phyloP scores from a whole-genome alignment of 495 filamentous ascomycete genomes.

The Podospora pseudopauciseta region DNA sequence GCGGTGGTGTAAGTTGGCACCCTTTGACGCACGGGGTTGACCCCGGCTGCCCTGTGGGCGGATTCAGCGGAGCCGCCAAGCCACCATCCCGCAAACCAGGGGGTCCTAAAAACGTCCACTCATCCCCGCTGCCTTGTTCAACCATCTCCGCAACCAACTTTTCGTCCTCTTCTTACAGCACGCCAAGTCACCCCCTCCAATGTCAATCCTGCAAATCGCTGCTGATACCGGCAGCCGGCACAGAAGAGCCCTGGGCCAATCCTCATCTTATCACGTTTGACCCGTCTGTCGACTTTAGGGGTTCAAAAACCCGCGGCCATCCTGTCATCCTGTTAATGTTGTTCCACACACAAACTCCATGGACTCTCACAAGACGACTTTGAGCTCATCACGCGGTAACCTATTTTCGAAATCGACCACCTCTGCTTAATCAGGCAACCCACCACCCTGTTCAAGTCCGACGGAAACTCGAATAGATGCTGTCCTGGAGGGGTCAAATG shows the following conservation, averaged over 20 bases:
- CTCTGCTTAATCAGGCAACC: neutral
- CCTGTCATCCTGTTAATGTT: neutral
- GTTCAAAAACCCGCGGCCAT: neutral
- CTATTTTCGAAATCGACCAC: neutral
- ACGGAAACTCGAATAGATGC: neutral
- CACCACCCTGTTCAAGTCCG: neutral
- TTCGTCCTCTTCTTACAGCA: constrained; percentile 3
- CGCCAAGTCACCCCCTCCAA: constrained; percentile 8
- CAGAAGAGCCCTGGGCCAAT: neutral
- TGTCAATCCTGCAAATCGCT: constrained; percentile 17
- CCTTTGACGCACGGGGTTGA: constrained; percentile 5
- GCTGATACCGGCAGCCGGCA: constrained; percentile 19
- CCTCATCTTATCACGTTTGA: neutral
- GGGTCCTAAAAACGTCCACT: neutral
- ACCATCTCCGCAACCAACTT: constrained; percentile 14
- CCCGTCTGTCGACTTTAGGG: neutral
- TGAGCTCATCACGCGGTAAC: neutral
- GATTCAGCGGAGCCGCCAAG: neutral
- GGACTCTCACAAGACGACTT: neutral
- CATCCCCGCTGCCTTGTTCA: neutral
- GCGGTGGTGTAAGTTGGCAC: constrained; percentile 13
- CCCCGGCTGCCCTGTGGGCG: constrained; percentile 5
- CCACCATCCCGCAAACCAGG: neutral
- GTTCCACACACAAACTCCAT: neutral
- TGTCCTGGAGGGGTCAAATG: constrained; percentile 3